phyloP scores from a whole-genome alignment of 805 yeast species.

The Yamadazyma nakazawae region DNA sequence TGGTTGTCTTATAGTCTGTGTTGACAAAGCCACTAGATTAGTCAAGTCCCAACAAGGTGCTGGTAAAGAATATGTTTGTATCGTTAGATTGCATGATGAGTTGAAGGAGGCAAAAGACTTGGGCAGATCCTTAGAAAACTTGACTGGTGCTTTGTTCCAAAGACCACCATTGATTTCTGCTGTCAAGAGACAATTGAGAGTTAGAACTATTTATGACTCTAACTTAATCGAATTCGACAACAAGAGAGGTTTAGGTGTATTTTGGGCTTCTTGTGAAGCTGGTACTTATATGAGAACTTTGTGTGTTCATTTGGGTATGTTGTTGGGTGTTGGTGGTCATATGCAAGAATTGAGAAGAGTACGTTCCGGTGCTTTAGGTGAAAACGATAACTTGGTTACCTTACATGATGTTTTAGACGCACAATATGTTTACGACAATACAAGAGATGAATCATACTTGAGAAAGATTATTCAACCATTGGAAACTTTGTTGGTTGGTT shows the following conservation, averaged over 20 bases:
- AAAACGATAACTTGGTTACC: slow-evolving; percentile 88
- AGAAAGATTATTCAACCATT: slow-evolving; percentile 93
- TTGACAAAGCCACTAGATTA: slow-evolving; percentile 96
- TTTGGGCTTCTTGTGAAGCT: slow-evolving; percentile 99
- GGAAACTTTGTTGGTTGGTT: slow-evolving; percentile 89
- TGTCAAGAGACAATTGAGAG: slow-evolving; percentile 97
- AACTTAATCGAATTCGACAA: slow-evolving; percentile 94
- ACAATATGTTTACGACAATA: slow-evolving; percentile 95
- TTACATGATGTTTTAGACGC: slow-evolving; percentile 98
- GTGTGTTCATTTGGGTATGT: slow-evolving; percentile 98
- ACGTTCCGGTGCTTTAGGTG: slow-evolving; percentile 93
- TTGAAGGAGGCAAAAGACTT: slow-evolving; percentile 86
- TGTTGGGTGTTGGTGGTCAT: slow-evolving; percentile 98
- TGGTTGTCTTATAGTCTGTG: slow-evolving; percentile 96
- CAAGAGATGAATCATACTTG: slow-evolving; percentile 93
- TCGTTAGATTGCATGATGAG: slow-evolving; percentile 92
- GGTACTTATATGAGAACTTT: slow-evolving; percentile 99
- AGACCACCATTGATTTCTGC: slow-evolving; percentile 99
- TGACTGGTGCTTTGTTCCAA: slow-evolving; percentile 98
- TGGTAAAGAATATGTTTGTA: slow-evolving; percentile 99
- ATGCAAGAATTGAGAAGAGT: slow-evolving; percentile 99
- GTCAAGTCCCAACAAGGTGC: slow-evolving; percentile 99
- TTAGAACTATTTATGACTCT: slow-evolving; percentile 95
- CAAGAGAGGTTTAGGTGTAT: slow-evolving; percentile 94
- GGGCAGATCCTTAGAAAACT: slow-evolving; percentile 82